These are phyloP conservation scores for Mikania micrantha DNA, from an alignment of 129 eudicot species.

Conservation along the genomic window DNA sequence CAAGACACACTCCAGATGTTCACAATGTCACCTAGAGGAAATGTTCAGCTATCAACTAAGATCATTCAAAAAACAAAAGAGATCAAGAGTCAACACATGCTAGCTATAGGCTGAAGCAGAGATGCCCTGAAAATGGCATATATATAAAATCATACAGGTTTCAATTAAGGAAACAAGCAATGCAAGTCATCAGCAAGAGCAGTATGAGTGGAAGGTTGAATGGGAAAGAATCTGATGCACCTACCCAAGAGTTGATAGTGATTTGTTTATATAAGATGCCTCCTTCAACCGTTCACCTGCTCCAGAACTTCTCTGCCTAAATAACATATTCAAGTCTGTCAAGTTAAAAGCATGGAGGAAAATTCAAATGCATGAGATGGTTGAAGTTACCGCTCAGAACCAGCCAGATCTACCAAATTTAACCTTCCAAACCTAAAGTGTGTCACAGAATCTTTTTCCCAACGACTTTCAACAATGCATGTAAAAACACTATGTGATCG, in stretches of 20 bases:
- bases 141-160: not conserved
- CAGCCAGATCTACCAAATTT: conserved; percentile 89
- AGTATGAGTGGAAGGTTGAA: not conserved
- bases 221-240: not conserved
- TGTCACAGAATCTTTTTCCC: conserved; percentile 77
- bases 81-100: not conserved
- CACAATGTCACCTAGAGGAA: not conserved
- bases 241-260: conserved; percentile 89
- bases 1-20: not conserved
- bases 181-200: not conserved
- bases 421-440: conserved; percentile 81
- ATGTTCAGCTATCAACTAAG: not conserved
- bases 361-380: conserved; percentile 9
- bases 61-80: not conserved
- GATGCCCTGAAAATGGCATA: not conserved
- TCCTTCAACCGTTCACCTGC: conserved; percentile 91
- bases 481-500: conserved; percentile 93
- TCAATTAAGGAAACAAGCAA: not conserved
- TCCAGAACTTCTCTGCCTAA: conserved; percentile 86
- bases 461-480: conserved; percentile 74
- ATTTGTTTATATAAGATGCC: conserved; percentile 90
- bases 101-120: not conserved
- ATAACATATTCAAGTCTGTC: conserved; percentile 1
- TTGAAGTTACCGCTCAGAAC: conserved; percentile 71
- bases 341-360: conserved; percentile 6